Percentiles rank a stretch among this genome's conserved stretches.
Conservation (phyloP, 2,329 filamentous ascomycete species). For the Colletotrichum musicola region DNA sequence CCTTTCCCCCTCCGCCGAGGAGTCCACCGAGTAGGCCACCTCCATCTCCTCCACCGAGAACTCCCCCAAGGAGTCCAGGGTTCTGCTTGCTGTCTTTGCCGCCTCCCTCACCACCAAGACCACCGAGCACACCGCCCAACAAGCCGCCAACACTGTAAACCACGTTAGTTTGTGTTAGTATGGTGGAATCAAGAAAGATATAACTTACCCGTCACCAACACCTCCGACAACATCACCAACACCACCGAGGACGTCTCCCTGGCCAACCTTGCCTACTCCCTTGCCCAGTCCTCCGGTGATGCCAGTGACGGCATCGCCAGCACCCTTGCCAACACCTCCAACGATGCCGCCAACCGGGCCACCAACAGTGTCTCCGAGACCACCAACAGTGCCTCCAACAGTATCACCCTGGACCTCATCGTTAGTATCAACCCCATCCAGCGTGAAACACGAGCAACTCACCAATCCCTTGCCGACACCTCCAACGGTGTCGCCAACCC, state of each 20-base stretch:
- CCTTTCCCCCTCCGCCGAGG: constrained; percentile 13
- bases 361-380: constrained; percentile 32
- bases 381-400: constrained; percentile 32
- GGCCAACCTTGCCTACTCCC: constrained; percentile 31
- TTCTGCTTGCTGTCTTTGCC: background rate
- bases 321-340: constrained; percentile 32
- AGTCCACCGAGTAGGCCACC: constrained; percentile 2
- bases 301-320: constrained; percentile 32
- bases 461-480: constrained; percentile 37
- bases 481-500: constrained; percentile 32
- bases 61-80: background rate
- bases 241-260: constrained; percentile 27
- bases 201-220: constrained; percentile 32
- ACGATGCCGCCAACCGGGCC: constrained; percentile 33
- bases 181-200: background rate
- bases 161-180: background rate
- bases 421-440: too few relatives aligned
- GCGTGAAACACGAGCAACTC: too few relatives aligned
- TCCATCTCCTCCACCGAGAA: constrained; percentile 18
- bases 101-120: constrained; percentile 8
- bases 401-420: constrained; percentile 18
- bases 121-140: constrained; percentile 28
- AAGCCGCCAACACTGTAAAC: constrained; percentile 19
- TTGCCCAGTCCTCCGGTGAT: constrained; percentile 32
- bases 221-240: constrained; percentile 34